These are phyloP conservation scores for Lasiosphaeris hirsuta DNA, from an alignment of 495 filamentous ascomycete species.

Conservation along the genomic window DNA sequence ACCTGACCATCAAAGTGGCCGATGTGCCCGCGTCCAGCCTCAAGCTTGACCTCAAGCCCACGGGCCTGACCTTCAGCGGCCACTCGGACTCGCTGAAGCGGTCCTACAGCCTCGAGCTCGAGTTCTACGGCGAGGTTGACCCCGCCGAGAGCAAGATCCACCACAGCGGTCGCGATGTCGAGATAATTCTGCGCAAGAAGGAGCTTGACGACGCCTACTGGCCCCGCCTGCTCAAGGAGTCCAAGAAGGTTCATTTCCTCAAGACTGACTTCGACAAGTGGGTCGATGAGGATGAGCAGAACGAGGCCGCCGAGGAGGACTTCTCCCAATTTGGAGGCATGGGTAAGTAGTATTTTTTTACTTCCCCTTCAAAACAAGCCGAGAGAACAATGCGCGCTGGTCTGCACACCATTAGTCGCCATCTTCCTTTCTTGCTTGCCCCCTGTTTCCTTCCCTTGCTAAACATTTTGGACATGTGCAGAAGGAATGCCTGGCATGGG, in stretches of 20 bases:
- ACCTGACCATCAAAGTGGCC: slow-evolving; percentile 80
- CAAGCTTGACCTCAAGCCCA: slow-evolving; percentile 76
- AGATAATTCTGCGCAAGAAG: slow-evolving; percentile 94
- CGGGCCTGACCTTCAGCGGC: slow-evolving; percentile 75
- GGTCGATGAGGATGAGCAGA: slow-evolving; percentile 99
- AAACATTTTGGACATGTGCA: slow-evolving; percentile 19
- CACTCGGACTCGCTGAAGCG: slow-evolving; percentile 73
- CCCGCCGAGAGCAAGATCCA: slow-evolving; percentile 71
- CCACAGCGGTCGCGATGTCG: slow-evolving; percentile 79
- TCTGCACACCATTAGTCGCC: background rate
- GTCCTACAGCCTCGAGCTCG: slow-evolving; percentile 80
- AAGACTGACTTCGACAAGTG: slow-evolving; percentile 99
- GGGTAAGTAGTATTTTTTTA: slow-evolving; percentile 38
- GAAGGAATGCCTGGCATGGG: slow-evolving; percentile 48
- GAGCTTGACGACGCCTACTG: slow-evolving; percentile 86
- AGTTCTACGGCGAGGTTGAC: slow-evolving; percentile 92
- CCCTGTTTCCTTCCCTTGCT: slow-evolving; percentile 5
- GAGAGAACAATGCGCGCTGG: background rate
- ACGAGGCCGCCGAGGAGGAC: slow-evolving; percentile 80
- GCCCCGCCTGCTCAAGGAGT: slow-evolving; percentile 88
- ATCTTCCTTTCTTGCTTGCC: background rate
- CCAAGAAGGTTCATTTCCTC: slow-evolving; percentile 87
- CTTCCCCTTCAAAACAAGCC: background rate
- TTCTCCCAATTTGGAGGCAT: slow-evolving; percentile 65
- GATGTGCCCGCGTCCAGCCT: slow-evolving; percentile 69